These are phyloP conservation scores for Colletotrichum nymphaeae DNA, from an alignment of 2,329 filamentous ascomycete genomes.

Conservation along the genomic window DNA sequence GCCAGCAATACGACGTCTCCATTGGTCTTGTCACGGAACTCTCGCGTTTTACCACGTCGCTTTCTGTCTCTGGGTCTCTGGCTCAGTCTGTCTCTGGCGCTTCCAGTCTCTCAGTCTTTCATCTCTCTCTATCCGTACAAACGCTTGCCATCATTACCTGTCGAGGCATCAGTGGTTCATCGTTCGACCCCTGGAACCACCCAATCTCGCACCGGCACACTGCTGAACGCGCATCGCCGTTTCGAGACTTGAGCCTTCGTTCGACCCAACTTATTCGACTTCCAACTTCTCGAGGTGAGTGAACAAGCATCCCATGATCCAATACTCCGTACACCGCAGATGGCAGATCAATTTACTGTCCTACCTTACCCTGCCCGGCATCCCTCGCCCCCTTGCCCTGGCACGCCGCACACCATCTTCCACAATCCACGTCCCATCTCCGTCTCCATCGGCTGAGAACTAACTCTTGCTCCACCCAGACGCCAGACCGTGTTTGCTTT, in stretches of 20 bases:
- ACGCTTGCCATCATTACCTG: background rate
- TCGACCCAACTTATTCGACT: background rate
- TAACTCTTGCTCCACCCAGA: background rate
- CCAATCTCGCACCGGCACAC: conserved; percentile 21
- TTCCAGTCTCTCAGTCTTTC: background rate
- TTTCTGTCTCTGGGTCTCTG: background rate
- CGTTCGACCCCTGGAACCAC: background rate
- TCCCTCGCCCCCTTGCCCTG: conserved; percentile 2
- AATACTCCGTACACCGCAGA: too few relatives aligned
- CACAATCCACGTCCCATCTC: background rate
- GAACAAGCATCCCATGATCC: too few relatives aligned
- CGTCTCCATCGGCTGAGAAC: background rate
- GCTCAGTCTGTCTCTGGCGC: background rate
- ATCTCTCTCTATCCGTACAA: background rate
- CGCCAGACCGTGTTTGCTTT: conserved; percentile 9
- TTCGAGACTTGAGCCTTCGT: conserved; percentile 10
- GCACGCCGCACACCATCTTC: background rate
- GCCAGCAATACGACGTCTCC: background rate
- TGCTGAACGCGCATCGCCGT: conserved; percentile 5
- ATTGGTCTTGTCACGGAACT: conserved; percentile 25
- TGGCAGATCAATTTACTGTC: background rate
- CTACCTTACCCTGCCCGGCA: background rate
- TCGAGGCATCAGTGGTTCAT: background rate
- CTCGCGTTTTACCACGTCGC: conserved; percentile 29
- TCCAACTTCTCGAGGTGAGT: too few relatives aligned